phyloP scores from a whole-genome alignment of 2,329 filamentous ascomycete genomes.

The Trichoderma sp. region DNA sequence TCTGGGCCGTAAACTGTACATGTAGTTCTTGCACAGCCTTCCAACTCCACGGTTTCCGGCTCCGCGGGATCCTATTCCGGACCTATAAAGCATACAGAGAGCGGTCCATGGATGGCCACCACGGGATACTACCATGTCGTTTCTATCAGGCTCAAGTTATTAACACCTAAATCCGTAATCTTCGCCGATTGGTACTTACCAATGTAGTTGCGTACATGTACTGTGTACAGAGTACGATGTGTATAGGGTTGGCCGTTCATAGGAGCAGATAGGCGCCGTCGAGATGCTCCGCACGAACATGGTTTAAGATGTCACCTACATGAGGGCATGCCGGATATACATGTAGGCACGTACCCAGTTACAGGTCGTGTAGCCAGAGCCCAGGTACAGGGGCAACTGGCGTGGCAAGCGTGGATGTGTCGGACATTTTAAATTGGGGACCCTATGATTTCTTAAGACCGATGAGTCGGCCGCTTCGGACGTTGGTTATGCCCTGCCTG shows the following conservation, averaged over 20 bases:
- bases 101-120: neutral
- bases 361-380: neutral
- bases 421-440: slow-evolving; percentile 9
- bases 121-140: neutral
- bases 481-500: neutral
- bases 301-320: slow-evolving; percentile 10
- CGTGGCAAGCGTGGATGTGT: neutral
- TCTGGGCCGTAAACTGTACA: neutral
- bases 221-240: neutral
- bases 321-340: neutral
- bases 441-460: neutral
- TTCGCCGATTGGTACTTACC: neutral
- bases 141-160: neutral
- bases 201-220: neutral
- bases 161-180: neutral
- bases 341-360: neutral
- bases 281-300: slow-evolving; percentile 5
- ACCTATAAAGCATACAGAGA: neutral
- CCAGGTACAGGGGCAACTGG: neutral
- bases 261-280: neutral
- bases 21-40: neutral
- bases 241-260: neutral
- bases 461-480: slow-evolving; percentile 5
- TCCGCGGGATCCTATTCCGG: neutral
- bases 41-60: neutral